phyloP scores from a whole-genome alignment of 306 rosid species.

The Heteromeles arbutifolia region DNA sequence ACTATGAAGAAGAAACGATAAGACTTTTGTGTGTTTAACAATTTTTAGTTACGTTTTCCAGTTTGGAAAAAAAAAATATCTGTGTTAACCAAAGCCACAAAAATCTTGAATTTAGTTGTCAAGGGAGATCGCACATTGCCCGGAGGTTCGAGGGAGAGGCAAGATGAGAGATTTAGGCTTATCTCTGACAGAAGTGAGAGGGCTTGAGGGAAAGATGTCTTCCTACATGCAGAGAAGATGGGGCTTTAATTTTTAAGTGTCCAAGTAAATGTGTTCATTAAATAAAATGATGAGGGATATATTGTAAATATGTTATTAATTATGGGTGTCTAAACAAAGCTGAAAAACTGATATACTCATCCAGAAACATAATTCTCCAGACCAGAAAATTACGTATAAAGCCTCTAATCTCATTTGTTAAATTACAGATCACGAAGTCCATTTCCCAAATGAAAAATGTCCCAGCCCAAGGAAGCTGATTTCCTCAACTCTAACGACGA shows the following conservation, averaged over 20 bases:
- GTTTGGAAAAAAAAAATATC: background rate
- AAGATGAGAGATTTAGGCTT: background rate
- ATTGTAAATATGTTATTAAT: too few species aligned
- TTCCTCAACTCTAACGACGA: background rate
- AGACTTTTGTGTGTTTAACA: background rate
- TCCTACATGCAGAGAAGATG: background rate
- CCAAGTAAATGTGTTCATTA: background rate
- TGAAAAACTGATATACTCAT: too few species aligned
- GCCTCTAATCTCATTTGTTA: background rate
- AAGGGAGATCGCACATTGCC: too few species aligned
- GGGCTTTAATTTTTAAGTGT: too few species aligned
- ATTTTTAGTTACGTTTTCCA: background rate
- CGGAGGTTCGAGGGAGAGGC: background rate
- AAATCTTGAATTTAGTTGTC: background rate
- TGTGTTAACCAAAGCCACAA: background rate
- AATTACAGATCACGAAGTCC: background rate
- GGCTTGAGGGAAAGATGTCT: background rate
- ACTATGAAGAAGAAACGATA: too few species aligned
- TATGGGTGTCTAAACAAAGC: too few species aligned
- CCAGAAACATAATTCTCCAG: background rate
- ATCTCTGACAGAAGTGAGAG: background rate
- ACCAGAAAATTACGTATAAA: background rate
- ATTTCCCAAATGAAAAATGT: background rate
- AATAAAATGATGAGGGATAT: background rate
- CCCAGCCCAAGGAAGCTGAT: background rate